Percentiles rank a stretch among this genome's conserved stretches.
These are phyloP conservation scores for Trametes hirsuta DNA, from an alignment of 1,284 basidiomycete species.

Conservation along the genomic window DNA sequence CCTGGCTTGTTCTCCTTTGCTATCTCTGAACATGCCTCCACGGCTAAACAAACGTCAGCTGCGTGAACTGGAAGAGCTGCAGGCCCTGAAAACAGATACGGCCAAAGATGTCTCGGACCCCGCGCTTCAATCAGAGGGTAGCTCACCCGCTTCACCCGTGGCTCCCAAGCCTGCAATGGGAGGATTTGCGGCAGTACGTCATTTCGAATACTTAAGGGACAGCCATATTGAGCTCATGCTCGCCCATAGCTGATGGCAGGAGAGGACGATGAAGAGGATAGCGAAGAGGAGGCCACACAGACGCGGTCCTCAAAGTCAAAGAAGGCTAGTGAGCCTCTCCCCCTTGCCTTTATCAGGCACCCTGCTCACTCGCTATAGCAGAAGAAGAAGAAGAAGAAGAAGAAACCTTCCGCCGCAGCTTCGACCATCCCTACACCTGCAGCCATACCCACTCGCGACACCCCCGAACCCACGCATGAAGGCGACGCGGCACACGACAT, in stretches of 20 bases:
- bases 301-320: slow-evolving; percentile 41
- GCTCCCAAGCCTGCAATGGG: slow-evolving; percentile 31
- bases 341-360: not conserved
- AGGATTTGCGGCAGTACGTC: slow-evolving; percentile 58
- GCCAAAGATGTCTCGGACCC: slow-evolving; percentile 33
- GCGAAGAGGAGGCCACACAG: slow-evolving; percentile 26
- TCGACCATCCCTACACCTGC: slow-evolving; percentile 16
- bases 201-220: not conserved
- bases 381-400: slow-evolving; percentile 65
- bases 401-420: slow-evolving; percentile 31
- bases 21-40: slow-evolving; percentile 55
- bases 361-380: slow-evolving; percentile 16
- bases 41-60: slow-evolving; percentile 86
- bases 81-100: slow-evolving; percentile 45
- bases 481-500: slow-evolving; percentile 1
- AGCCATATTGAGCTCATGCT: not conserved
- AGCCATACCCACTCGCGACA: not conserved
- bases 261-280: slow-evolving; percentile 42
- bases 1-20: not conserved
- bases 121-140: slow-evolving; percentile 31
- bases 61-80: slow-evolving; percentile 79
- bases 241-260: slow-evolving; percentile 29
- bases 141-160: slow-evolving; percentile 32
- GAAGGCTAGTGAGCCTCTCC: slow-evolving; percentile 43
- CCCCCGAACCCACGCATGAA: not conserved